Conservation (phyloP, 2,329 filamentous ascomycete genomes). For the Lecanosticta acicola region DNA sequence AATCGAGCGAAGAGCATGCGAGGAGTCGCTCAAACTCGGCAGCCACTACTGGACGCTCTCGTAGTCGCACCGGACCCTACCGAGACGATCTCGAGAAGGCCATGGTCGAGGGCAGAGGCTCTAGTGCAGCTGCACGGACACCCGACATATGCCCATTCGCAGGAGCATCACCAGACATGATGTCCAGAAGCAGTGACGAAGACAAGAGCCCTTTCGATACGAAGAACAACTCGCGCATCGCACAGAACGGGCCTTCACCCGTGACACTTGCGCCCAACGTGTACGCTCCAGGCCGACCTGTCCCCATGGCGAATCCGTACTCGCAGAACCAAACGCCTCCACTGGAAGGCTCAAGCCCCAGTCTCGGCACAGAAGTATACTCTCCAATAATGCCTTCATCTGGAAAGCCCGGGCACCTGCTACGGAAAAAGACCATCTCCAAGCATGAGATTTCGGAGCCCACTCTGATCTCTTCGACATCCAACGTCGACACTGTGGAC, state of each 20-base stretch:
- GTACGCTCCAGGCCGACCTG: slow-evolving; percentile 17
- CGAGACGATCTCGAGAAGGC: slow-evolving; percentile 50
- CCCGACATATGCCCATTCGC: slow-evolving; percentile 11
- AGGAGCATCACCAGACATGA: slow-evolving; percentile 16
- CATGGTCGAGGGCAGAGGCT: slow-evolving; percentile 43
- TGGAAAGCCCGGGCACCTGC: slow-evolving; percentile 21
- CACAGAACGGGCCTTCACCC: slow-evolving; percentile 14
- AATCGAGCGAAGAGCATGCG: slow-evolving; percentile 16
- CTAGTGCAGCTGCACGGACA: slow-evolving; percentile 26
- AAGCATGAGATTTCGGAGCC: slow-evolving; percentile 61
- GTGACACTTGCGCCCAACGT: slow-evolving; percentile 18
- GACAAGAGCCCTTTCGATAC: slow-evolving; percentile 22
- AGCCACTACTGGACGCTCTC: slow-evolving; percentile 47
- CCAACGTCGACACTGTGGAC: slow-evolving; percentile 53
- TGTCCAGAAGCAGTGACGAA: slow-evolving; percentile 12
- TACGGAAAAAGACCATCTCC: slow-evolving; percentile 54
- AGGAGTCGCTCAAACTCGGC: slow-evolving; percentile 53
- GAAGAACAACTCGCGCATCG: slow-evolving; percentile 10
- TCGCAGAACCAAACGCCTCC: slow-evolving; percentile 52
- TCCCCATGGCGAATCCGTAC: slow-evolving; percentile 36
- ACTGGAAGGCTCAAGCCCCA: slow-evolving; percentile 43
- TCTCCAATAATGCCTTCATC: slow-evolving; percentile 31
- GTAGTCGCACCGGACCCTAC: slow-evolving; percentile 46
- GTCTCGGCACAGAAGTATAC: slow-evolving; percentile 29
- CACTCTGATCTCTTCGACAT: slow-evolving; percentile 49